A percentile compares a stretch with the other conserved stretches of the same genome.
Evolutionary conservation across 768 basidiomycete genomes (phyloP).

Genomic region (Leccinum longicurvipes): DNA sequence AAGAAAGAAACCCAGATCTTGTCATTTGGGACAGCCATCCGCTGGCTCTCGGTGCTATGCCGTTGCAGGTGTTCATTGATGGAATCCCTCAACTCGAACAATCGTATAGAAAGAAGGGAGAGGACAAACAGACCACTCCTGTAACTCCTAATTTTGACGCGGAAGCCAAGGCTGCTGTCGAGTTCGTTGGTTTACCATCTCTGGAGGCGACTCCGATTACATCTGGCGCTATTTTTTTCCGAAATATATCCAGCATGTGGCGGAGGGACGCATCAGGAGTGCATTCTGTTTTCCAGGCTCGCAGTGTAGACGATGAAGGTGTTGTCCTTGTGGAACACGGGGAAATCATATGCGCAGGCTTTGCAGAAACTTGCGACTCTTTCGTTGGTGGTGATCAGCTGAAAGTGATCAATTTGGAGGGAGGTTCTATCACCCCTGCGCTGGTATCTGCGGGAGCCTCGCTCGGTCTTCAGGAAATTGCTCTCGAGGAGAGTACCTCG

Average conservation of each 20-base stretch:
- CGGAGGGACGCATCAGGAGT: slow-evolving; percentile 21
- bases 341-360: slow-evolving; percentile 46
- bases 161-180: slow-evolving; percentile 55
- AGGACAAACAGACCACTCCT: slow-evolving; percentile 49
- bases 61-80: slow-evolving; percentile 78
- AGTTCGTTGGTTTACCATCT: slow-evolving; percentile 70
- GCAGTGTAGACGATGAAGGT: slow-evolving; percentile 12
- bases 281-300: slow-evolving; percentile 14
- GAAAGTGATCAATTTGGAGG: slow-evolving; percentile 47
- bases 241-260: slow-evolving; percentile 45
- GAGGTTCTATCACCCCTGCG: slow-evolving; percentile 61
- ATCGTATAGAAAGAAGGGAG: slow-evolving; percentile 43
- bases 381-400: slow-evolving; percentile 8
- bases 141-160: slow-evolving; percentile 53
- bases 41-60: slow-evolving; percentile 73
- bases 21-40: slow-evolving; percentile 77
- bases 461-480: slow-evolving; percentile 70
- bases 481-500: slow-evolving; percentile 56
- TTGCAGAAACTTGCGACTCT: slow-evolving; percentile 7
- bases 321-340: slow-evolving; percentile 53
- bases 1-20: slow-evolving; percentile 35
- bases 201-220: slow-evolving; percentile 39
- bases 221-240: slow-evolving; percentile 46
- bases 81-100: slow-evolving; percentile 62
- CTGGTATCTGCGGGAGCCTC: slow-evolving; percentile 60